Conservation (phyloP, 1,139 yeast genomes). For the Candida mesenterica region DNA sequence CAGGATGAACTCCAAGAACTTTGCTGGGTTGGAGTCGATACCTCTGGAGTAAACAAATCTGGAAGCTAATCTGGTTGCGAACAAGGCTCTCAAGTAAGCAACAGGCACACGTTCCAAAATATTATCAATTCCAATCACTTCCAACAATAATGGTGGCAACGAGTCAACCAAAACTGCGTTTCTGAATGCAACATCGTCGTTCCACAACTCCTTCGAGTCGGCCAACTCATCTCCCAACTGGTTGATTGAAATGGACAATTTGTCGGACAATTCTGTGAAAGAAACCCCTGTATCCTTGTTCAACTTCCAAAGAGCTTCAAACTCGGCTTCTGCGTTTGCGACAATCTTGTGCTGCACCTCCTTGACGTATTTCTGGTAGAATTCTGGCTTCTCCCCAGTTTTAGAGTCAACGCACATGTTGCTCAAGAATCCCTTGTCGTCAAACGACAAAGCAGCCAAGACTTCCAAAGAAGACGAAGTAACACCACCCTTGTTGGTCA, state of each 20-base stretch:
- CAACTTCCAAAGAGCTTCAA: constrained; percentile 83
- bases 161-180: constrained; percentile 74
- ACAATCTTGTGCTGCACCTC: constrained; percentile 78
- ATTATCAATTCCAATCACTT: constrained; percentile 71
- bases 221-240: constrained; percentile 87
- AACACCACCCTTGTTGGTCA: constrained; percentile 98
- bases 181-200: constrained; percentile 72
- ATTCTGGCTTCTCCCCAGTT: constrained; percentile 59
- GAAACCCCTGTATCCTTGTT: constrained; percentile 66
- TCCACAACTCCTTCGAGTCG: constrained; percentile 80
- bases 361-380: constrained; percentile 78
- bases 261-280: constrained; percentile 79
- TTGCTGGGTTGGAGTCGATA: constrained; percentile 77
- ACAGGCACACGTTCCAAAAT: constrained; percentile 81
- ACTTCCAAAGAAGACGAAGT: constrained; percentile 96
- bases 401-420: constrained; percentile 69
- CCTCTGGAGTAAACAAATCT: constrained; percentile 88
- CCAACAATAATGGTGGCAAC: constrained; percentile 71
- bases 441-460: constrained; percentile 88
- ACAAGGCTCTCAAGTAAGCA: constrained; percentile 82
- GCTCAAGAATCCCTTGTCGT: constrained; percentile 73
- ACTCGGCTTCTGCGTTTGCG: constrained; percentile 78
- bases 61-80: constrained; percentile 88
- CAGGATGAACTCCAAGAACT: constrained; percentile 71
- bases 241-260: constrained; percentile 81